These are phyloP conservation scores for Funneliformis mosseae DNA, from an alignment of 192 early-diverging fungal genomes.

Conservation along the genomic window DNA sequence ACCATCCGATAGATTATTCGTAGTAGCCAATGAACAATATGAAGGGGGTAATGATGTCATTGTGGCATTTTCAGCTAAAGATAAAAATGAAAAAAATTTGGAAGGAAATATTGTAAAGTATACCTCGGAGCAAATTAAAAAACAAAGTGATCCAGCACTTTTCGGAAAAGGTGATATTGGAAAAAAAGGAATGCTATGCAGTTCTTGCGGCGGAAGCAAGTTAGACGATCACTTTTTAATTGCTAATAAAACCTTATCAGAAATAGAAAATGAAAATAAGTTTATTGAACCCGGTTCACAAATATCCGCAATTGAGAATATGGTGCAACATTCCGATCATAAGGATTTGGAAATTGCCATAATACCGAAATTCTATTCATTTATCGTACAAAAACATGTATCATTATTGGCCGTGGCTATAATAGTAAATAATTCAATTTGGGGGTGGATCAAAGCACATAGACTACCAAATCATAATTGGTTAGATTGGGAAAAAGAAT, in stretches of 20 bases:
- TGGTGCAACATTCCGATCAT: neutral
- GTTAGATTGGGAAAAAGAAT: conserved; percentile 42
- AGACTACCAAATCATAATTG: conserved; percentile 37
- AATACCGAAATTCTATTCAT: neutral
- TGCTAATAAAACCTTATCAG: neutral
- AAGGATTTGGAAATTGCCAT: neutral
- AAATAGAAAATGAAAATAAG: neutral
- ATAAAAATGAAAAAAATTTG: neutral
- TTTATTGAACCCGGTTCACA: too few species aligned
- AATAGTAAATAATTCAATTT: conserved; percentile 36
- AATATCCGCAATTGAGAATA: too few species aligned
- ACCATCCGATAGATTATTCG: conserved; percentile 40
- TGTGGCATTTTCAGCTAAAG: neutral
- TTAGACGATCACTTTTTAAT: neutral
- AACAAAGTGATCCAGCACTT: conserved; percentile 1
- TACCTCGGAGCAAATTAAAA: neutral
- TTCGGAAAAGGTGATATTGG: neutral
- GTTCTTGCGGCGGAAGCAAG: neutral
- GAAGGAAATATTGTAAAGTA: neutral
- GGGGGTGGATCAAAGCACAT: conserved; percentile 45
- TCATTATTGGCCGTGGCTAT: conserved; percentile 40
- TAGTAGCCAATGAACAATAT: conserved; percentile 32
- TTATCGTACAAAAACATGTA: conserved; percentile 33
- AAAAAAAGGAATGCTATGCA: neutral
- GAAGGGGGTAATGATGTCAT: neutral